phyloP scores from a whole-genome alignment of 2,329 filamentous ascomycete species.

The Fusarium lateritium region DNA sequence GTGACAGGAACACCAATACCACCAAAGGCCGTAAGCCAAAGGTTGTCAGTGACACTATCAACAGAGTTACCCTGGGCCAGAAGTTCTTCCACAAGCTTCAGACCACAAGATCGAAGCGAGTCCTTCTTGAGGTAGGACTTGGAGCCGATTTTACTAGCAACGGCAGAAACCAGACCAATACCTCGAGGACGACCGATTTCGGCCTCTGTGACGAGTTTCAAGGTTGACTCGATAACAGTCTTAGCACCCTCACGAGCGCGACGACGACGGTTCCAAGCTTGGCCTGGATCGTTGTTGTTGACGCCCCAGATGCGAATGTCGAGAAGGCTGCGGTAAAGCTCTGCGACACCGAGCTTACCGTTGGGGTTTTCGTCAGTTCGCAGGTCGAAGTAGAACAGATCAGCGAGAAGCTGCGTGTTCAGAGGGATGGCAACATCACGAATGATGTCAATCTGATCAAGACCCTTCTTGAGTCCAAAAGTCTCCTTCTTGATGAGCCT shows the following conservation, averaged over 20 bases:
- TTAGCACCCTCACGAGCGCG: slow-evolving; percentile 58
- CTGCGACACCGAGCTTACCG: slow-evolving; percentile 59
- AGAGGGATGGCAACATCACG: slow-evolving; percentile 72
- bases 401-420: slow-evolving; percentile 68
- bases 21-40: slow-evolving; percentile 59
- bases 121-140: slow-evolving; percentile 52
- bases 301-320: slow-evolving; percentile 63
- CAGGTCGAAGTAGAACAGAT: slow-evolving; percentile 72
- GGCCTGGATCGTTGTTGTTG: slow-evolving; percentile 63
- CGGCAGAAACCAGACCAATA: slow-evolving; percentile 49
- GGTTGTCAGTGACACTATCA: slow-evolving; percentile 54
- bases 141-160: slow-evolving; percentile 50
- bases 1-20: slow-evolving; percentile 58
- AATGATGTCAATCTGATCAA: slow-evolving; percentile 60
- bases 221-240: slow-evolving; percentile 56
- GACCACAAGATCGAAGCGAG: slow-evolving; percentile 58
- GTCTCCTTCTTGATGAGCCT: slow-evolving; percentile 60
- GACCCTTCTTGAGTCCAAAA: slow-evolving; percentile 55
- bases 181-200: slow-evolving; percentile 51
- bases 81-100: slow-evolving; percentile 57
- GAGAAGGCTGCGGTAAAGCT: slow-evolving; percentile 60
- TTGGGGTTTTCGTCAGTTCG: slow-evolving; percentile 68
- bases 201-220: slow-evolving; percentile 58
- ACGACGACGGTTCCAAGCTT: slow-evolving; percentile 62
- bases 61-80: slow-evolving; percentile 52